Conservation (phyloP, 768 basidiomycete species). For the Leccinum imitatum region DNA sequence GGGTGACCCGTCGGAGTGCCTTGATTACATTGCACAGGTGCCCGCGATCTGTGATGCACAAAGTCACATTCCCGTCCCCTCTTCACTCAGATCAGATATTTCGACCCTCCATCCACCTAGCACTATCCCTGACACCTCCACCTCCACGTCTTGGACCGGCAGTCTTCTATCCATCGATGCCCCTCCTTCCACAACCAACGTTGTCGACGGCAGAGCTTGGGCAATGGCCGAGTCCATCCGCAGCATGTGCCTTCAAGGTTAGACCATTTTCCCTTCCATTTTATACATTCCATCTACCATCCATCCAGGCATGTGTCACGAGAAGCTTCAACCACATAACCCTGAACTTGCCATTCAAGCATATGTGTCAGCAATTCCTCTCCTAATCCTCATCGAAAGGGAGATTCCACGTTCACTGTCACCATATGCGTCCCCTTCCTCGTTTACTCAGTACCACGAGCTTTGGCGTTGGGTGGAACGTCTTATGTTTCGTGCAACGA, state of each 20-base stretch:
- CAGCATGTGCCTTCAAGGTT: slow-evolving; percentile 78
- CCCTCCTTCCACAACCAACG: slow-evolving; percentile 46
- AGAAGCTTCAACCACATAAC: slow-evolving; percentile 52
- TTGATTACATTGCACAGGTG: slow-evolving; percentile 56
- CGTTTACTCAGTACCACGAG: slow-evolving; percentile 73
- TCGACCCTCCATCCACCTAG: slow-evolving; percentile 39
- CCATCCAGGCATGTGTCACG: slow-evolving; percentile 69
- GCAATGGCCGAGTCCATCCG: slow-evolving; percentile 70
- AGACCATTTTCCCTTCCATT: slow-evolving; percentile 13
- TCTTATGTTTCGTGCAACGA: slow-evolving; percentile 76
- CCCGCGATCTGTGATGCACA: slow-evolving; percentile 55
- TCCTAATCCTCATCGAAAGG: slow-evolving; percentile 48
- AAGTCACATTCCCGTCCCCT: slow-evolving; percentile 48
- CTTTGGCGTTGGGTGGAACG: slow-evolving; percentile 85
- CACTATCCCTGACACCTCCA: slow-evolving; percentile 37
- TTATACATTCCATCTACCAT: background rate
- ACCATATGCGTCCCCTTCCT: slow-evolving; percentile 33
- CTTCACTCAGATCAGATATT: slow-evolving; percentile 41
- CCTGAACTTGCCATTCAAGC: slow-evolving; percentile 51
- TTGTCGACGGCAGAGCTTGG: slow-evolving; percentile 72
- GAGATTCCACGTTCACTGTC: slow-evolving; percentile 42
- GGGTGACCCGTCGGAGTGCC: slow-evolving; percentile 60
- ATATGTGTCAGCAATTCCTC: slow-evolving; percentile 55
- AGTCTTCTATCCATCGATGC: slow-evolving; percentile 47
- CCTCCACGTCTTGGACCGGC: slow-evolving; percentile 51